Base-by-base conservation (phyloP, 139 green algal genomes). In the Chlamydomonas asymmetrica region DNA sequence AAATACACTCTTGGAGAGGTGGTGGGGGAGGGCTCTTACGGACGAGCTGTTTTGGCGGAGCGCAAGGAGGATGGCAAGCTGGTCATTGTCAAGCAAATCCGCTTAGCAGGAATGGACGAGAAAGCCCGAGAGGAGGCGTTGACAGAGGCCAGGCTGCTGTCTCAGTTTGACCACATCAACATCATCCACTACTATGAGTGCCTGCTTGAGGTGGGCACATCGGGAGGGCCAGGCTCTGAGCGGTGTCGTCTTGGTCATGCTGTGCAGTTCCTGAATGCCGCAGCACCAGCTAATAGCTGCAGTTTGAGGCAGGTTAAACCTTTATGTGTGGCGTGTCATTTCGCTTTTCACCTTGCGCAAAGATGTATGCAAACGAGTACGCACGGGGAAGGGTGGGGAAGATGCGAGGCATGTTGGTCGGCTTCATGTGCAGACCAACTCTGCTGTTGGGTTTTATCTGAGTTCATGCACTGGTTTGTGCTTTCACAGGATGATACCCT, bases 101-200 rank as follows among this genome's bases (percentile, higher is more conserved):
- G 67, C 0, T 22, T 87, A 0, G 59, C 37, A 25, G 74, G 78
- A 10, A 75, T 84, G 77, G 56, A 83, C 5, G 66, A 75, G 23
- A 75, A 73, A 25, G 57, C 54, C 0, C 63, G 49, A 1, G 16
- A 4, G 37, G 63, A 74, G 16, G 73, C 82, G 20, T 63, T 84
- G 2, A 66, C 41, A 35, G 82, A 82, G 54, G 77, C 63, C 43
- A 54, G 48, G 38, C 63, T 84, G 48, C 73, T 82, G 38, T 80
- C 73, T 8, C 52, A 87, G 49, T 82, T 89, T 22, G 67, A 82
- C n/a, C 84, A 89, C 66, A 54, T 82, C 41, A 91, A 91, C 78
- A 85, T 91, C 57, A 70, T 88, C n/a, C 78, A 83, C 60, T 88
- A 91, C 73, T 68, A 86, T 45, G 85, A 88, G 32, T 84, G 72